Evolutionary conservation across 805 yeast genomes (phyloP), one percentile per base, ranked within the genome.

Genomic region (Lachancea cidri): DNA sequence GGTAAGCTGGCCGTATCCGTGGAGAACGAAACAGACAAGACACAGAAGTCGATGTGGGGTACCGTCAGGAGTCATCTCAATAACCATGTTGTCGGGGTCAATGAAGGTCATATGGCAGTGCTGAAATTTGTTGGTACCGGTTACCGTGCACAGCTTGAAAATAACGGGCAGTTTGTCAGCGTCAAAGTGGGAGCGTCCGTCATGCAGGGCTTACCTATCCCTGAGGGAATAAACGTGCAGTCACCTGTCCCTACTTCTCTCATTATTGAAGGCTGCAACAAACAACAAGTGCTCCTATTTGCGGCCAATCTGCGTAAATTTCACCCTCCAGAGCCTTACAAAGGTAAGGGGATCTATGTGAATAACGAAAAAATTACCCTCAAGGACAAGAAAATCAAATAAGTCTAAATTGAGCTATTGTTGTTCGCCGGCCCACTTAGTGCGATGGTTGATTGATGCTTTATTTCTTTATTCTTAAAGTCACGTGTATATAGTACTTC

Each of bases 291-390:
- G 36, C 83, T 79, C 58, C 72, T 82, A 41, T 87, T 86, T 65
- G 98, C 98, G 15, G 96, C 95, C 13, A 77, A 79, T 43, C 72
- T 93, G 50, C 81, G 98, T 64, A 77, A 77, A 54, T 79, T 79
- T 72, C 86, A 86, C 62, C 95, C 95, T 46, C 99, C 99, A 35
- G 99, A 93, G 69, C 97, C 97, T 30, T 93, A 93, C 66, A 93
- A 93, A 70, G 98, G 98, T 61, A 94, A 94, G 55, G 99, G 99
- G 59, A 83, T 93, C 37, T 93, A 83, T 61, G 83, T 93, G 38
- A 85, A 89, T 64, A 84, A 80, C 57, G 98, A 93, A 70, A 87
- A 94, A 37, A 83, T 93, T 64, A 81, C 79, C 61, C 72, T 91
- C 59, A 93, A 93, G 76, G 86, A 83, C 53, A 86, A 86, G 76